Conservation (phyloP, 2,329 filamentous ascomycete species). For the Talaromyces sp. region DNA sequence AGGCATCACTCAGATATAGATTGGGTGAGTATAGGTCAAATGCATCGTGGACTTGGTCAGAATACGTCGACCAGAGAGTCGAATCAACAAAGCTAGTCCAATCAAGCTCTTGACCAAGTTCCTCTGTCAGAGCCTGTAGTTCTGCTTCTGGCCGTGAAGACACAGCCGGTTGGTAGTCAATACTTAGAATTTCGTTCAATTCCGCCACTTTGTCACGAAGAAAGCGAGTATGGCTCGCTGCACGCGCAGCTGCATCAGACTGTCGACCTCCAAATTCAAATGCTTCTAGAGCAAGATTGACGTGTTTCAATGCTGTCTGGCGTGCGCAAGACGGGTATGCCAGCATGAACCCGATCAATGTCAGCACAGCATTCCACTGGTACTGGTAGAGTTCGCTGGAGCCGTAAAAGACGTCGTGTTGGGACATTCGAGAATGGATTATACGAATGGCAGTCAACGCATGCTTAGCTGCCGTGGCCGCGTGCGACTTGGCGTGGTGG, state of each 20-base stretch:
- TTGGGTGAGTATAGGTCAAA: neutral
- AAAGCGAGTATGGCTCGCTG: neutral
- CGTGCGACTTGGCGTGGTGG: conserved; percentile 12
- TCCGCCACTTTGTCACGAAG: neutral
- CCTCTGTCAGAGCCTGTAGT: neutral
- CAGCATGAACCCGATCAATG: conserved; percentile 15
- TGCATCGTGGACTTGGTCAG: neutral
- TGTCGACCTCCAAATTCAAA: neutral
- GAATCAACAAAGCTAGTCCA: neutral
- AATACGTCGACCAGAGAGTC: neutral
- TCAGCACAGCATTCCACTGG: conserved; percentile 16
- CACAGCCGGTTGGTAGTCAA: neutral
- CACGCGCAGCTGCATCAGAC: neutral
- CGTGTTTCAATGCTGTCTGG: neutral
- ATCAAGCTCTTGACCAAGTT: neutral
- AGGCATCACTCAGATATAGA: neutral
- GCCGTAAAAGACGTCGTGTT: conserved; percentile 13
- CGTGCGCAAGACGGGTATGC: conserved; percentile 14
- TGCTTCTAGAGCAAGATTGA: neutral
- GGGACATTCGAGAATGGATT: conserved; percentile 6
- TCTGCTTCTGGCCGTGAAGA: neutral
- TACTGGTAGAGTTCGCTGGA: conserved; percentile 17
- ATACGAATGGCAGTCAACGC: conserved; percentile 13
- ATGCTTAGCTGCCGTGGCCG: conserved; percentile 14
- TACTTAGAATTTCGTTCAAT: conserved; percentile 10